Evolutionary conservation across 805 yeast genomes (phyloP).

Genomic region (Starmera dryadoides): DNA sequence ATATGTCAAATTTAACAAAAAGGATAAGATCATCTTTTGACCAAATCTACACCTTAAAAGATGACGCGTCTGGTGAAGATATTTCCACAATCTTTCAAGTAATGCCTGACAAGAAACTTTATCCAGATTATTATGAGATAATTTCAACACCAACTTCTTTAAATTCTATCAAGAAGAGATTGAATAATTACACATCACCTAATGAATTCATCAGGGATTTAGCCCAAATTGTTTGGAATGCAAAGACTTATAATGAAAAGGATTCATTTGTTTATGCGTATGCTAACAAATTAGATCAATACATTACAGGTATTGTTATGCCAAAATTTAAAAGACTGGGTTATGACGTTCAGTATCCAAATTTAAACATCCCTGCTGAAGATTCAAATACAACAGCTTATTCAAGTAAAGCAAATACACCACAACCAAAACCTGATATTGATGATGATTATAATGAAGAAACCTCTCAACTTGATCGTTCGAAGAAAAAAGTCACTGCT

Average conservation of each 20-base stretch:
- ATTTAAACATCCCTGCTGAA: slow-evolving; percentile 5
- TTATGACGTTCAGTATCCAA: slow-evolving; percentile 32
- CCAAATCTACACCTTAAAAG: slow-evolving; percentile 32
- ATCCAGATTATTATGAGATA: slow-evolving; percentile 72
- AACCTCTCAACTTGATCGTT: background rate
- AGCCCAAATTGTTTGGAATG: slow-evolving; percentile 86
- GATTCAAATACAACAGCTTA: background rate
- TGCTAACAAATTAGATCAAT: slow-evolving; percentile 46
- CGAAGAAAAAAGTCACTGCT: background rate
- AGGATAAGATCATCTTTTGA: slow-evolving; percentile 24
- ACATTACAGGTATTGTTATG: slow-evolving; percentile 27
- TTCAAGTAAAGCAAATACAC: background rate
- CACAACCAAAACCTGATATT: slow-evolving; percentile 2
- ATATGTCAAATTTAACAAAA: slow-evolving; percentile 7
- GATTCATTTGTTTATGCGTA: slow-evolving; percentile 60
- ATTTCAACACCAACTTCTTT: slow-evolving; percentile 80
- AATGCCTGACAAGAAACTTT: slow-evolving; percentile 62
- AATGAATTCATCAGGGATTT: slow-evolving; percentile 71
- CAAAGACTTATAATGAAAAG: slow-evolving; percentile 72
- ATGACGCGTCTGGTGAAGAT: slow-evolving; percentile 28
- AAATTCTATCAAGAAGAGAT: slow-evolving; percentile 55
- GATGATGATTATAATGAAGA: slow-evolving; percentile 3
- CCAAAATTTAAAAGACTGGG: slow-evolving; percentile 24
- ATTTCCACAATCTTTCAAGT: slow-evolving; percentile 56
- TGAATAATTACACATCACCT: slow-evolving; percentile 49